Conservation (phyloP, 2,329 filamentous ascomycete species). For the Claviceps sp. region DNA sequence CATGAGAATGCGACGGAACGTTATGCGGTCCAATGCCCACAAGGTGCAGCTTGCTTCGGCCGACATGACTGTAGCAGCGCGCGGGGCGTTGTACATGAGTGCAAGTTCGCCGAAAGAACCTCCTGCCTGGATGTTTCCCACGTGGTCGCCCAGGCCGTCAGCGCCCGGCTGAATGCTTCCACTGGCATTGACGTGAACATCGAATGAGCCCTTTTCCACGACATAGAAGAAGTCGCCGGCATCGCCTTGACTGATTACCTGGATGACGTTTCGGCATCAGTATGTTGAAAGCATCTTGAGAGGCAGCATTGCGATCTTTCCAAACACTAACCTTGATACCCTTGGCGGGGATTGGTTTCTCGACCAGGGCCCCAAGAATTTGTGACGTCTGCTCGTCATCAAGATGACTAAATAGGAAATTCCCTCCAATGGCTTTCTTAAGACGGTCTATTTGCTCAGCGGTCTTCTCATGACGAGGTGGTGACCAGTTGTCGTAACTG, state of each 20-base stretch:
- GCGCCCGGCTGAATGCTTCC: constrained; percentile 68
- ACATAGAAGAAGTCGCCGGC: constrained; percentile 97
- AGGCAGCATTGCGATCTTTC: not conserved
- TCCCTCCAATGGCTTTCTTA: constrained; percentile 67
- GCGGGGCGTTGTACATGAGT: constrained; percentile 96
- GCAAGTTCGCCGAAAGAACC: constrained; percentile 95
- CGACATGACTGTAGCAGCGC: constrained; percentile 85
- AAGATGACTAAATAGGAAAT: constrained; percentile 88
- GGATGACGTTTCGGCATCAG: constrained; percentile 17
- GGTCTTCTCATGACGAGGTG: constrained; percentile 74
- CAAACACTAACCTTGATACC: constrained; percentile 49
- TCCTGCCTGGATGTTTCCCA: constrained; percentile 70
- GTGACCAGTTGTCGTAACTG: constrained; percentile 77
- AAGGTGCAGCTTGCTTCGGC: constrained; percentile 66
- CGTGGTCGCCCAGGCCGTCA: constrained; percentile 71
- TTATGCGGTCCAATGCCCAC: constrained; percentile 90
- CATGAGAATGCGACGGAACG: constrained; percentile 96
- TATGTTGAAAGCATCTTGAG: not conserved
- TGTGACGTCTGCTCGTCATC: constrained; percentile 86
- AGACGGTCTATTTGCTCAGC: constrained; percentile 68
- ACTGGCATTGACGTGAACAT: constrained; percentile 73
- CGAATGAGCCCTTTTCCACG: constrained; percentile 80
- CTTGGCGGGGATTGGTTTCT: constrained; percentile 91
- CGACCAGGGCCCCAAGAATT: constrained; percentile 79
- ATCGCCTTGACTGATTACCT: constrained; percentile 93